Base-by-base conservation (phyloP, 139 green algal species). In the Closterium sp. region DNA sequence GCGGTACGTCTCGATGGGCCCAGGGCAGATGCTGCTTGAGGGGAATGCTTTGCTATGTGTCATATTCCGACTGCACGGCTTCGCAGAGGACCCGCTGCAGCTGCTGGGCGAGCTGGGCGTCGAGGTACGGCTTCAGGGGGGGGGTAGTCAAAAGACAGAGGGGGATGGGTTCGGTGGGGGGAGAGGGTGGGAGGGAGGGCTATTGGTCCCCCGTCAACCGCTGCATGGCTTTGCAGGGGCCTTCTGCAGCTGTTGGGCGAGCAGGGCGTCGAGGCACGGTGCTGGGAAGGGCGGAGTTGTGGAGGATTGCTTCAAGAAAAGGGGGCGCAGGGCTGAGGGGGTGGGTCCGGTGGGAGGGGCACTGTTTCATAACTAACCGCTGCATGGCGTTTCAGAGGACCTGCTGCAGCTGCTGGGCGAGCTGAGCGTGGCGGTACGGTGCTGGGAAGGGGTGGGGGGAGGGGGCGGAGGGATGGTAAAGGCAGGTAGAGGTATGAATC, bases 81-180 rank as follows among this genome's bases (percentile, higher is more conserved):
- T 84, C 84, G 90, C 90, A 33, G 31, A 92, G 87, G 90, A 92
- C 34, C 90, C 92, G 86, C 85, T 92, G 34, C 30, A 91, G 33
- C 31, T 92, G 35, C 90, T 92, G 30, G 32, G 21, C 19, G 90
- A 92, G 90, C 85, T 92, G 19, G 86, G 34, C 33, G 28, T 92
- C 21, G n/a, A 84, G 87, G 87, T 89, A 10, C n/a, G 83, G n/a
- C 19, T 83, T 10, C 10, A 83, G 64, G 12, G 64, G 10, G 64
- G 64, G 16, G 10, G 64, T 83, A 10, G 12, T 83, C 64, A 10
- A 83, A 10, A 12, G 69, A 84, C 23, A 84, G 25, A 84, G 28
- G 28, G 28, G 9, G 8, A 55, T 55, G 4, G 36, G 4, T 4
- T 55, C 6, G 23, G 25, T 76, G 55, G 16, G 55, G 36, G 10